A percentile compares a stretch with the other conserved stretches of the same genome.
phyloP scores from a whole-genome alignment of 2,329 filamentous ascomycete genomes.

The Pseudogymnoascus sp. region DNA sequence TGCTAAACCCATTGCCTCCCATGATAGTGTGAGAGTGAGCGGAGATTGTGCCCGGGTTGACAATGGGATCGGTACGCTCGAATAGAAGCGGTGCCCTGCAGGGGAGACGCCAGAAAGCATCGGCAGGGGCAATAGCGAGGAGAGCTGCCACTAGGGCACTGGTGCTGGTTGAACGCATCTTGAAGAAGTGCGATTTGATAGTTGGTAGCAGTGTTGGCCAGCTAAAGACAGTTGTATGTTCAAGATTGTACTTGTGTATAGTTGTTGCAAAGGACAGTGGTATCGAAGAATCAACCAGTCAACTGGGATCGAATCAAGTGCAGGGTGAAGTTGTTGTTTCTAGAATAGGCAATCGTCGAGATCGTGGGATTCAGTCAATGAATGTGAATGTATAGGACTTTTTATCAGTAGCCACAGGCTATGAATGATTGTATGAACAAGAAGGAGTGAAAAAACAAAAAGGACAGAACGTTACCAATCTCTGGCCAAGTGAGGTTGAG shows the following conservation, averaged over 20 bases:
- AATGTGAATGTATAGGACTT: not conserved
- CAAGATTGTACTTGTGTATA: not conserved
- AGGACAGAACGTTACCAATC: not conserved
- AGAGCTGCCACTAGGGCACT: conserved; percentile 9
- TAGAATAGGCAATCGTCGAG: conserved; percentile 1
- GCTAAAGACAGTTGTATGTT: not conserved
- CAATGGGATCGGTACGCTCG: conserved; percentile 51
- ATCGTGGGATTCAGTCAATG: conserved; percentile 3
- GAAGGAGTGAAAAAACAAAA: not conserved
- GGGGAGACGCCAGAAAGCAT: conserved; percentile 41
- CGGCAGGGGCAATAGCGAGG: conserved; percentile 13
- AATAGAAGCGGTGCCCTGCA: conserved; percentile 29
- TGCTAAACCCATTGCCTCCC: conserved; percentile 53
- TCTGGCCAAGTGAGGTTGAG: conserved; percentile 2
- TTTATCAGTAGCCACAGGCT: conserved; percentile 7
- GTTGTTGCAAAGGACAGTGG: conserved; percentile 4
- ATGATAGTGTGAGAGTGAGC: conserved; percentile 53
- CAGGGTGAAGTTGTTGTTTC: conserved; percentile 8
- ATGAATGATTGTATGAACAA: not conserved
- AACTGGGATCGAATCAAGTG: conserved; percentile 7
- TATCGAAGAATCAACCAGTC: conserved; percentile 3
- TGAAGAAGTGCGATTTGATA: conserved; percentile 1
- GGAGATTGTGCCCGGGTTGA: conserved; percentile 44
- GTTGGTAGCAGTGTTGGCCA: not conserved
- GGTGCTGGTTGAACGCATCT: conserved; percentile 10